A percentile compares a stretch with the other conserved stretches of the same genome.
Conservation (phyloP, 441 rosid species). For the Pelargonium cotyledonis region DNA sequence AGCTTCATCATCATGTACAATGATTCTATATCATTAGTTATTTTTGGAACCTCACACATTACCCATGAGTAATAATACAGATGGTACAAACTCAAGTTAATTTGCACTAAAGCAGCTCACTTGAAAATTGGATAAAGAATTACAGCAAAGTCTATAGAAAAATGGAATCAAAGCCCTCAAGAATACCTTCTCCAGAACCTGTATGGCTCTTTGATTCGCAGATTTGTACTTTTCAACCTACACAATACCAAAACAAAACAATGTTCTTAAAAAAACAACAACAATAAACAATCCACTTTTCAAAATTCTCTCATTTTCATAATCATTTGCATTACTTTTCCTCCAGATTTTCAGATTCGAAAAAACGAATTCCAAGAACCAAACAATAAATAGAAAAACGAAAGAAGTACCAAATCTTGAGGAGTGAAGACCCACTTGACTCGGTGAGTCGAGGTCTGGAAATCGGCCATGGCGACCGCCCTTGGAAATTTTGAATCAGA, state of each 20-base stretch:
- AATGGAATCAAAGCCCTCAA: neutral
- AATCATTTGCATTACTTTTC: neutral
- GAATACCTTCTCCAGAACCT: slow-evolving; percentile 68
- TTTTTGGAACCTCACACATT: neutral
- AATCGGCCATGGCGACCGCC: slow-evolving; percentile 61
- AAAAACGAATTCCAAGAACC: neutral
- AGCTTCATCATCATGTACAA: neutral
- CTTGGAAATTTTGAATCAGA: no score
- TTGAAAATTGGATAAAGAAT: no score
- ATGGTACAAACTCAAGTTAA: no score
- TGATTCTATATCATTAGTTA: neutral
- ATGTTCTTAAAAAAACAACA: no score
- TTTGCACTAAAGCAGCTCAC: no score
- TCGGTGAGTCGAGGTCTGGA: slow-evolving; percentile 78
- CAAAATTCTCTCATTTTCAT: no score
- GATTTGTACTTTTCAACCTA: slow-evolving; percentile 63
- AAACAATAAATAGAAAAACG: neutral
- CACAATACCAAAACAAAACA: no score
- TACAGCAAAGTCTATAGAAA: no score
- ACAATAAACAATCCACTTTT: no score
- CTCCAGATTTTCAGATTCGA: neutral
- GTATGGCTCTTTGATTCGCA: slow-evolving; percentile 73
- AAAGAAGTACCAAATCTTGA: slow-evolving; percentile 46
- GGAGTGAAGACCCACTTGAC: slow-evolving; percentile 89
- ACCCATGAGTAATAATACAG: neutral